Conservation (phyloP, 2,329 filamentous ascomycete species). For the Sclerotinia borealis region DNA sequence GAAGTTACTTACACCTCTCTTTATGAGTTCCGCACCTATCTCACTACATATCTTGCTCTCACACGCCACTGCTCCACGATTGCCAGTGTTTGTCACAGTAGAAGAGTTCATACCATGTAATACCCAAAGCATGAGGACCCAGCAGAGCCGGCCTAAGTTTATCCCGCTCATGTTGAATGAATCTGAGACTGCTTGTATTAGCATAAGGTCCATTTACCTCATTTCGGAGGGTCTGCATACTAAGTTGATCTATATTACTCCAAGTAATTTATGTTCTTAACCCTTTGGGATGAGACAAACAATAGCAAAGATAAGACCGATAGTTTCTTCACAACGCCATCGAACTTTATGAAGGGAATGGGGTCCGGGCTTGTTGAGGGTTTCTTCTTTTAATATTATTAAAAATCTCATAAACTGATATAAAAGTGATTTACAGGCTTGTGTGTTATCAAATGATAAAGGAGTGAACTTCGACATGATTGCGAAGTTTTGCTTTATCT, state of each 20-base stretch:
- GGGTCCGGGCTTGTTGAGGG: too few species aligned
- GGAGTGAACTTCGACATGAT: not conserved
- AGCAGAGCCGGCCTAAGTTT: not conserved
- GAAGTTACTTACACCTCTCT: constrained; percentile 37
- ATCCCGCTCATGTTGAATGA: not conserved
- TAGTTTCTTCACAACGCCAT: not conserved
- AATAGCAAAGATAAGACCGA: not conserved
- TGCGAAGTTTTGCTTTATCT: not conserved
- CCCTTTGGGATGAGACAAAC: not conserved
- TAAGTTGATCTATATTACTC: not conserved
- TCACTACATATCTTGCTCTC: constrained; percentile 47
- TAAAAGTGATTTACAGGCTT: not conserved
- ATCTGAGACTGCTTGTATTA: not conserved
- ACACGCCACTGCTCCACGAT: constrained; percentile 44
- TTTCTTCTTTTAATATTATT: not conserved
- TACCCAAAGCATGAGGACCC: not conserved
- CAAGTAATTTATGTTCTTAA: not conserved
- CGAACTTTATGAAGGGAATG: not conserved
- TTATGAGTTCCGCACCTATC: constrained; percentile 45
- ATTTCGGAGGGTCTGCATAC: not conserved
- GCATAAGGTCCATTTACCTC: not conserved
- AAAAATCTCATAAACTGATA: not conserved
- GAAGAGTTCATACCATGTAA: not conserved
- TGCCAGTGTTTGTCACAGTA: not conserved
- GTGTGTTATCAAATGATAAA: not conserved